These are phyloP conservation scores for Vigna reflexopilosa DNA, from an alignment of 306 rosid species.

Conservation along the genomic window DNA sequence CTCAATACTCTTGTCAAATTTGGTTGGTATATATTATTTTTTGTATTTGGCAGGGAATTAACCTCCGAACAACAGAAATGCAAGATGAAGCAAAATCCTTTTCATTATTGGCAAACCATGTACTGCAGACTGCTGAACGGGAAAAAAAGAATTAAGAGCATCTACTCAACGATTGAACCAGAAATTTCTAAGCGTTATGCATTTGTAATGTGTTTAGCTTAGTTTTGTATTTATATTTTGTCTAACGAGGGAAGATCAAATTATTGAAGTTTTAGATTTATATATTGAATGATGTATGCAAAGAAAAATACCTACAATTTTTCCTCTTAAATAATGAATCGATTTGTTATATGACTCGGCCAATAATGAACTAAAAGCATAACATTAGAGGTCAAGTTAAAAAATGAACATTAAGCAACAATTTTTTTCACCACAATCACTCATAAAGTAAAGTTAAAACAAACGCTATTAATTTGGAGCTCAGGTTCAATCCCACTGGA, in stretches of 20 bases:
- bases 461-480: background rate
- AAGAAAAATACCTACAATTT: background rate
- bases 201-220: background rate
- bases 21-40: background rate
- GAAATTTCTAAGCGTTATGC: background rate
- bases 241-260: background rate
- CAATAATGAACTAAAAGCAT: no score
- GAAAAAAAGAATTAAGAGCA: constrained; percentile 52
- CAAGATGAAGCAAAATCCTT: constrained; percentile 89
- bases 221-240: constrained; percentile 9
- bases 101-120: constrained; percentile 83
- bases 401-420: no score
- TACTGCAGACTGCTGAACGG: constrained; percentile 70
- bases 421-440: no score
- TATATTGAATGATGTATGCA: background rate
- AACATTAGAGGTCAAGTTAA: no score
- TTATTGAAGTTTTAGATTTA: background rate
- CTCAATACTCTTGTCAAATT: background rate
- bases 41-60: constrained; percentile 65
- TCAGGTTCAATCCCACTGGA: no score
- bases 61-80: constrained; percentile 72
- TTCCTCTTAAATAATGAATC: background rate
- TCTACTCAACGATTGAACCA: background rate
- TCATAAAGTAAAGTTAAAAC: no score
- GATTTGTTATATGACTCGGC: no score